Conservation (phyloP, 305 asterid genomes). For the Fraxinus ornus region DNA sequence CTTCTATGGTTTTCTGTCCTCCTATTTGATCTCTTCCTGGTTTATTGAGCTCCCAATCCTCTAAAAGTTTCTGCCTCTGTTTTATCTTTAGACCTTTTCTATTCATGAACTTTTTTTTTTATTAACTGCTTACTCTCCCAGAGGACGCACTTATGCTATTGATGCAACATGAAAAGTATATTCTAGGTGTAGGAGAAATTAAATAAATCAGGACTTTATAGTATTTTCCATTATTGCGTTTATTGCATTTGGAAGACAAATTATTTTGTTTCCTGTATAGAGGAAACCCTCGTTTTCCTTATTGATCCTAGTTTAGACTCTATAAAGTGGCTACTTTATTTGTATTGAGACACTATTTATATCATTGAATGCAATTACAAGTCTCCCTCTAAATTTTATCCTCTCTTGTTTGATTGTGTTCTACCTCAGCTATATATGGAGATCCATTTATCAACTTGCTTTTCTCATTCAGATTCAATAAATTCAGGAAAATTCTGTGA, state of each 20-base stretch:
- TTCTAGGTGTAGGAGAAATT: background rate
- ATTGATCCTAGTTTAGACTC: background rate
- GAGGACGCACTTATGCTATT: background rate
- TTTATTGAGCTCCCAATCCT: background rate
- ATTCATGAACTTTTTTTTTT: background rate
- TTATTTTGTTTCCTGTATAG: background rate
- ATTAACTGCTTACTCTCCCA: background rate
- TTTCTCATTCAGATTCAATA: background rate
- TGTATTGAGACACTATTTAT: background rate
- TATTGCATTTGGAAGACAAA: background rate
- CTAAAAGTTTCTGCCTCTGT: background rate
- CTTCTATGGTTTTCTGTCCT: background rate
- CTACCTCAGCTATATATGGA: background rate
- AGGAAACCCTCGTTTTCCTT: background rate
- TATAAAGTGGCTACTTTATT: background rate
- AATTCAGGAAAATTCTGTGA: background rate
- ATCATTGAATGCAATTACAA: background rate
- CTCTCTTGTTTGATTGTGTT: background rate
- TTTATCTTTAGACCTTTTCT: background rate
- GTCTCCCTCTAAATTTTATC: background rate
- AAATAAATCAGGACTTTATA: background rate
- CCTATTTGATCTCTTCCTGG: constrained; percentile 5
- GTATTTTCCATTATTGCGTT: background rate
- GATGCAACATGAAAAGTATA: background rate
- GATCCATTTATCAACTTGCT: background rate